These are phyloP conservation scores for Akanthomyces muscarius DNA, from an alignment of 2,329 filamentous ascomycete genomes.

Conservation along the genomic window DNA sequence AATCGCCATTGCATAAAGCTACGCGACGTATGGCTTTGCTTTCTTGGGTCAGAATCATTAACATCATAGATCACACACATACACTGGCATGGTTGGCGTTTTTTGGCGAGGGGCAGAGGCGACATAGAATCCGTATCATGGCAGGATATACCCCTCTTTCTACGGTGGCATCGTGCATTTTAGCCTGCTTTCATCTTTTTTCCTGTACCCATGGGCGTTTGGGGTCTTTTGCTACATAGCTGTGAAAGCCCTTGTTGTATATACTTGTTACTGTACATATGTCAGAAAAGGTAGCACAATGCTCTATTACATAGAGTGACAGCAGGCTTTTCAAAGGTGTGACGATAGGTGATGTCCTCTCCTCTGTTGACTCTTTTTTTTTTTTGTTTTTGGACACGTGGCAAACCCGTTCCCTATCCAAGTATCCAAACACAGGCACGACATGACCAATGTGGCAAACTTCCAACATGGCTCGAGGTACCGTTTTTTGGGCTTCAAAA, in stretches of 20 bases:
- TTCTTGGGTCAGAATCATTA: background rate
- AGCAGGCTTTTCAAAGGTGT: background rate
- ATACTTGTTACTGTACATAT: background rate
- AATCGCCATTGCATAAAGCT: background rate
- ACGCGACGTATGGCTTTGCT: background rate
- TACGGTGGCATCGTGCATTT: background rate
- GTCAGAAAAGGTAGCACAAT: background rate
- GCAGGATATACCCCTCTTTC: conserved; percentile 8
- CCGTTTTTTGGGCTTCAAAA: background rate
- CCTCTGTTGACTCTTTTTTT: background rate
- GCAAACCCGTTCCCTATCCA: too few species aligned
- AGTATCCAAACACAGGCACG: background rate
- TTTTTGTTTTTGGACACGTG: too few species aligned
- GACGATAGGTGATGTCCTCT: background rate
- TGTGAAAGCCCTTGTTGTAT: background rate
- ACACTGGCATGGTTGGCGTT: conserved; percentile 1
- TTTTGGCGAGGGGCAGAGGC: conserved; percentile 3
- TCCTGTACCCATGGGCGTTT: too few species aligned
- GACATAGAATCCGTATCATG: background rate
- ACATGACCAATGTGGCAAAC: background rate
- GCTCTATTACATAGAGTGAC: background rate
- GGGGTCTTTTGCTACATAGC: too few species aligned
- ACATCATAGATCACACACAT: background rate
- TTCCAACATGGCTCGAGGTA: too few species aligned
- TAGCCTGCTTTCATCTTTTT: background rate